Evolutionary conservation across 1,284 basidiomycete genomes (phyloP), one percentile per base, ranked within the genome.

Genomic region (Coriolopsis trogii): DNA sequence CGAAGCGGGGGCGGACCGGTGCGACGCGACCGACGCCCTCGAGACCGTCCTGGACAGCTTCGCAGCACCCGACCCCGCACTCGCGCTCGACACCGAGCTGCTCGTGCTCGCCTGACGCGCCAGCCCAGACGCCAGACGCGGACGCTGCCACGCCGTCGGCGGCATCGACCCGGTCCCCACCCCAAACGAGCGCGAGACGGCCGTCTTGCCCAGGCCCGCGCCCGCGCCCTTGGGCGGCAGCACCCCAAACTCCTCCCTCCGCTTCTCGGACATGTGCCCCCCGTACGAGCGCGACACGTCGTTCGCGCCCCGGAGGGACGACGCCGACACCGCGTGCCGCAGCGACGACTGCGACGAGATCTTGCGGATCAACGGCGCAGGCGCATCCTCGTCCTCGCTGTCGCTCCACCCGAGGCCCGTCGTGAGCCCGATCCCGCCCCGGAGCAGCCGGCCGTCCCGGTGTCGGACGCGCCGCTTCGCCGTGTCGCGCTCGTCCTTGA

Each of bases 381-480:
- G 89, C 0, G 89, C 87, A 53, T 88, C 85, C 71, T 91, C 89
- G 65, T 91, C 89, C 72, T 91, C 88, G 56, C 85, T 86, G 63
- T 91, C 89, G 60, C 86, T 89, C 89, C 88, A 91, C 1, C 88
- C 88, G 10, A 91, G 70, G 0, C 88, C 88, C 3, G 88, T 91
- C 6, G 89, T 91, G 40, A 91, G 67, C 1, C 88, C 88, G 46
- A 91, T 79, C 3, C 88, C 89, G 2, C 85, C 87, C 26, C 74
- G 70, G 38, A 90, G 70, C 10, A 83, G 60, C 33, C 70, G 73
- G 1, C 87, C 87, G 62, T 91, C 87, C 3, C 87, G 80, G 67
- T 91, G 88, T 15, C 89, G 73, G 3, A 77, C 73, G 23, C 85
- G 72, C 20, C 89, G 73, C 56, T 72, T 73, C 1, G 74, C 74